Conservation (phyloP, 768 basidiomycete genomes). For the Trametes elegans region DNA sequence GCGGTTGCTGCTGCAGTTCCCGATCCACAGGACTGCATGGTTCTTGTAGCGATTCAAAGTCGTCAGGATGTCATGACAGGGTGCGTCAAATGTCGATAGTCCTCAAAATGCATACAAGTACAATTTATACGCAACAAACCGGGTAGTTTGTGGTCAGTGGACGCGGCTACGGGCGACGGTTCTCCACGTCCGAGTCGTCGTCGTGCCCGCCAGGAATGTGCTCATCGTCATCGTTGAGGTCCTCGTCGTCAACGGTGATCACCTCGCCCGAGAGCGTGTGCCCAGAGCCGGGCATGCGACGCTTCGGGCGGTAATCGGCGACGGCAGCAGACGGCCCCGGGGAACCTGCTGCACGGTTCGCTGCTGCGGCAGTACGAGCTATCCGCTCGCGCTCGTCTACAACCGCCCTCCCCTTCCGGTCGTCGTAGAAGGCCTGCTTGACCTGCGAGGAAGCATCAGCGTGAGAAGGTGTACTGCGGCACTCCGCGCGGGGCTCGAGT, state of each 20-base stretch:
- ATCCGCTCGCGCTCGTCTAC: conserved; percentile 54
- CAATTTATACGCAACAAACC: no score
- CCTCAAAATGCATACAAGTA: no score
- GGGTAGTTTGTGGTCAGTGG: no score
- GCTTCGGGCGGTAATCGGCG: neutral
- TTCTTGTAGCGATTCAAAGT: no score
- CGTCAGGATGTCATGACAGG: no score
- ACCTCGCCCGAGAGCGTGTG: conserved; percentile 28
- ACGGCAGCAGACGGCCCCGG: conserved; percentile 1
- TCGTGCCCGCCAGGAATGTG: neutral
- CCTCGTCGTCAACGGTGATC: neutral
- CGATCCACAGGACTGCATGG: no score
- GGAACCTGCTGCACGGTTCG: conserved; percentile 12
- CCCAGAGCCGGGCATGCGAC: conserved; percentile 39
- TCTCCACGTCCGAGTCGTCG: conserved; percentile 4
- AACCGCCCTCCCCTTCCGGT: conserved; percentile 57
- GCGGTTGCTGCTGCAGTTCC: no score
- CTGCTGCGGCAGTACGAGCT: conserved; percentile 19
- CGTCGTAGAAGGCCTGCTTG: conserved; percentile 78
- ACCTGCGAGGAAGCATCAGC: conserved; percentile 42
- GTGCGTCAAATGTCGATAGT: no score
- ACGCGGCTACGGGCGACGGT: neutral
- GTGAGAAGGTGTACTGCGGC: neutral
- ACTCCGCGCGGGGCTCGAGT: neutral
- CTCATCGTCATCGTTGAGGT: neutral